A percentile compares a stretch with the other conserved stretches of the same genome.
Evolutionary conservation across 805 yeast species (phyloP).

Genomic region (Sugiyamaella americana): DNA sequence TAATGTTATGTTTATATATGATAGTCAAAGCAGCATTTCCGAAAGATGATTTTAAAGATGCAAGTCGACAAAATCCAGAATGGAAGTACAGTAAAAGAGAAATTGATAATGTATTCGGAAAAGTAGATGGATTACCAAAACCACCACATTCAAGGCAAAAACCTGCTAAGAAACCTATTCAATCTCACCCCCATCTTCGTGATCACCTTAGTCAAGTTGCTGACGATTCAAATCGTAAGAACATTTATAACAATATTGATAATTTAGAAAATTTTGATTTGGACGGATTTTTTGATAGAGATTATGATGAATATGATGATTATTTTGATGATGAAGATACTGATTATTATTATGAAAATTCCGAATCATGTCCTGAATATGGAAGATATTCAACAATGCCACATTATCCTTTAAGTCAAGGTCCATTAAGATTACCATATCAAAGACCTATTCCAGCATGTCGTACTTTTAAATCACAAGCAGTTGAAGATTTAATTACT

Average conservation of each 20-base stretch:
- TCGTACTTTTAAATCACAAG: constrained; percentile 60
- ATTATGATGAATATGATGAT: neutral
- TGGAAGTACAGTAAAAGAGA: constrained; percentile 7
- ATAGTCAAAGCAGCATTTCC: neutral
- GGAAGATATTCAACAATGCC: constrained; percentile 47
- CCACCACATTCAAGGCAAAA: neutral
- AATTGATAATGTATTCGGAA: neutral
- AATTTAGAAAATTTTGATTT: neutral
- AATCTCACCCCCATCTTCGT: neutral
- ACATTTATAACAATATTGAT: neutral
- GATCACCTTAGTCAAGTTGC: neutral
- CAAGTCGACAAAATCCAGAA: neutral
- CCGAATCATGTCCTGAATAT: constrained; percentile 52
- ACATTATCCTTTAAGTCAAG: constrained; percentile 55
- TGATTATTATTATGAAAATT: constrained; percentile 1
- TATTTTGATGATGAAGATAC: constrained; percentile 3
- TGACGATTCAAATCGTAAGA: neutral
- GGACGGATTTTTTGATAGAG: constrained; percentile 3
- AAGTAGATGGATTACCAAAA: neutral
- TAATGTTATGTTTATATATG: neutral
- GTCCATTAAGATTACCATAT: constrained; percentile 52
- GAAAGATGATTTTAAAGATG: constrained; percentile 3
- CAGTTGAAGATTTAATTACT: constrained; percentile 54
- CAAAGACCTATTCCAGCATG: constrained; percentile 72
- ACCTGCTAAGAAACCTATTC: no score